Evolutionary conservation across 2,329 filamentous ascomycete species (phyloP), one percentile per base, ranked within the genome.

Genomic region (Onygena corvina): DNA sequence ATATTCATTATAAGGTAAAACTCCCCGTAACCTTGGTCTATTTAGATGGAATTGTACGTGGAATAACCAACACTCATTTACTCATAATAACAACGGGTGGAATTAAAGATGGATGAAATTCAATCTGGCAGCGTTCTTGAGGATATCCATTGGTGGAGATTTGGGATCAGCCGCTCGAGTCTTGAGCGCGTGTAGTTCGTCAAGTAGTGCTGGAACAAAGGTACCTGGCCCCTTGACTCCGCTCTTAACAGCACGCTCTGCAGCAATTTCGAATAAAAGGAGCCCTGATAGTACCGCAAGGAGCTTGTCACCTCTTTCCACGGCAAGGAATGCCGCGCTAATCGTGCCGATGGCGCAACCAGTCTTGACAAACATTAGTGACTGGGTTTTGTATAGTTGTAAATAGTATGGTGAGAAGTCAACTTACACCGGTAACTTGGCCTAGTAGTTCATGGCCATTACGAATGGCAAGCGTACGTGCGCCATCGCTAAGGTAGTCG

Each of bases 321-420:
- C 77, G 0, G 86, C 83, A 38, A 90, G 63, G 62, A 84, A 83
- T 47, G 85, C 82, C 16, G 85, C 86, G 45, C 94, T 74, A 1
- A 82, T 79, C 0, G 88, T 92, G 1, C 89, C 90, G 4, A 95
- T 74, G 3, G 85, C 83, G 64, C 90, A 96, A 0, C 90, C 90
- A 33, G 81, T 86, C 68, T 71, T 30, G 31, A 6, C n/a, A n/a
- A 12, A 5, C n/a, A n/a, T n/a, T n/a, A n/a, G n/a, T n/a, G n/a
- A n/a, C n/a, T n/a, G n/a, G 4, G 27, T 29, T 29, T 29, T 29
- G 5, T 29, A 29, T 11, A 5, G 5, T 29, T 11, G 27, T 11
- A 16, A 14, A 8, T 20, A 8, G 3, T 2, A 20, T 38, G n/a
- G 9, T 25, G 29, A 7, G 12, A 27, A 11, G 21, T 7, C n/a